A percentile compares a stretch with the other conserved stretches of the same genome.
Evolutionary conservation across 371 early-diverging fungal species (phyloP).

Genomic region (Zychaea mexicana): DNA sequence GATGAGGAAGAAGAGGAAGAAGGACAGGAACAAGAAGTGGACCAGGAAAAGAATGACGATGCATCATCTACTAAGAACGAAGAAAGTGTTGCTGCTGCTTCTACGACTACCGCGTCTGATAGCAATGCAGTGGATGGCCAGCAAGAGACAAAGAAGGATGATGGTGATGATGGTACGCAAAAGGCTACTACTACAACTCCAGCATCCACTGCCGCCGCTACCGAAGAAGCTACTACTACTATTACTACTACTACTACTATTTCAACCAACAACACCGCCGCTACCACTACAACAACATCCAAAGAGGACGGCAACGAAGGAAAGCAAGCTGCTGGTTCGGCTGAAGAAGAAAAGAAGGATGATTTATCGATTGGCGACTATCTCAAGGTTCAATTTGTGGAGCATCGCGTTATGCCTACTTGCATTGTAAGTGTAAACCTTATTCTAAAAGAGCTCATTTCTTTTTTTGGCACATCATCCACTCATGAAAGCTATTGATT

Average conservation of each 20-base stretch:
- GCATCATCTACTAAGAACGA: not conserved
- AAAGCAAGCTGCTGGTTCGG: slow-evolving; percentile 2
- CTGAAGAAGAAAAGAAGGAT: not conserved
- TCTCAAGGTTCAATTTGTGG: slow-evolving; percentile 67
- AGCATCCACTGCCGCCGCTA: too few species aligned
- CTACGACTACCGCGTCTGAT: too few species aligned
- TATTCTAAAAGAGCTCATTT: too few species aligned
- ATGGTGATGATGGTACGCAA: not conserved
- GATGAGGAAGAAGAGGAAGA: slow-evolving; percentile 8
- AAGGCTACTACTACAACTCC: not conserved
- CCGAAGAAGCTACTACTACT: too few species aligned
- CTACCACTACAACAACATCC: not conserved
- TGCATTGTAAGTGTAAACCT: slow-evolving; percentile 41
- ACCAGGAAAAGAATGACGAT: slow-evolving; percentile 5
- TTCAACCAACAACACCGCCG: not conserved
- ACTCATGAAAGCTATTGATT: too few species aligned
- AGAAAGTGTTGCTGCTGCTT: not conserved
- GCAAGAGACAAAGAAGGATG: slow-evolving; percentile 1
- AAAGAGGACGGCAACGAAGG: not conserved
- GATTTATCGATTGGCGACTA: slow-evolving; percentile 65
- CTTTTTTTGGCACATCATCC: too few species aligned
- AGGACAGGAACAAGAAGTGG: not conserved
- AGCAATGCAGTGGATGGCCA: not conserved
- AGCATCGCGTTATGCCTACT: slow-evolving; percentile 63
- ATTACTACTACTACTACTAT: too few species aligned